Conservation (phyloP, 371 early-diverging fungal species). For the Mucor velutinosus region DNA sequence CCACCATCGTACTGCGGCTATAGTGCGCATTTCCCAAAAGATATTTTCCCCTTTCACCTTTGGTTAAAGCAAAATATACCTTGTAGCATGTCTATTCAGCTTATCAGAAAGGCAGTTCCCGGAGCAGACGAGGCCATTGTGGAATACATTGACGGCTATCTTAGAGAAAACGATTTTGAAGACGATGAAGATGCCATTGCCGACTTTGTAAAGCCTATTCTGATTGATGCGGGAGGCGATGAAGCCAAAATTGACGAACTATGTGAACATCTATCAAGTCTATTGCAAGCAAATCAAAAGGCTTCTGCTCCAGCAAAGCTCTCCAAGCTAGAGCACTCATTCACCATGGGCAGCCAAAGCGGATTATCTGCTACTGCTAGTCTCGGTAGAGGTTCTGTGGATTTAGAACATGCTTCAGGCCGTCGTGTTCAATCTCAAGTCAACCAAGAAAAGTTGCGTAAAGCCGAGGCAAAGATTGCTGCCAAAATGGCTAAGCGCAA, state of each 20-base stretch:
- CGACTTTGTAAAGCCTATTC: slow-evolving; percentile 87
- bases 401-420: slow-evolving; percentile 70
- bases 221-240: slow-evolving; percentile 77
- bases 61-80: background rate
- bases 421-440: slow-evolving; percentile 84
- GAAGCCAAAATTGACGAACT: slow-evolving; percentile 63
- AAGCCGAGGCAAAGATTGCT: slow-evolving; percentile 92
- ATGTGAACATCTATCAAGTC: slow-evolving; percentile 61
- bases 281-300: slow-evolving; percentile 50
- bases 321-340: slow-evolving; percentile 58
- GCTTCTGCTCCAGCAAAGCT: slow-evolving; percentile 27
- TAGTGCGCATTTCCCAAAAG: background rate
- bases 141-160: slow-evolving; percentile 83
- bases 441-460: slow-evolving; percentile 86
- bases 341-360: slow-evolving; percentile 60
- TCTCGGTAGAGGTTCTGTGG: slow-evolving; percentile 49
- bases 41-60: background rate
- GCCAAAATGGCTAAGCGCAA: slow-evolving; percentile 88
- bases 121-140: slow-evolving; percentile 77
- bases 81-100: slow-evolving; percentile 36
- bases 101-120: slow-evolving; percentile 69
- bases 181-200: slow-evolving; percentile 77
- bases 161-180: slow-evolving; percentile 70
- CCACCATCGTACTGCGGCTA: slow-evolving; percentile 8
- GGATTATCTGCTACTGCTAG: slow-evolving; percentile 59